Evolutionary conservation across 768 basidiomycete genomes (phyloP), one percentile per base, ranked within the genome.

Genomic region (Lactarius hengduanensis): DNA sequence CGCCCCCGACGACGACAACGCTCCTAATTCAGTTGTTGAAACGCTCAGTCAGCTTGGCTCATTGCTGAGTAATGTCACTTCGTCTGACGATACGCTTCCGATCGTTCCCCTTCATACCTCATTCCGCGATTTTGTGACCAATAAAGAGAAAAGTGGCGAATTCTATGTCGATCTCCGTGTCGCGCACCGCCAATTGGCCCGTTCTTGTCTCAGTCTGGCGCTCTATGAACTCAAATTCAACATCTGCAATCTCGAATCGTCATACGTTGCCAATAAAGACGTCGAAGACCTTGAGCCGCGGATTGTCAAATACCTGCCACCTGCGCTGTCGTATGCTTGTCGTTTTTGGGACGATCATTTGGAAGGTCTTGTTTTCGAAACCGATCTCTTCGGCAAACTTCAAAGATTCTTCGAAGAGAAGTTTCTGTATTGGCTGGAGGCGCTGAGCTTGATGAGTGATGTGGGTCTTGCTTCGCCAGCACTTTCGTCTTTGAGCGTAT

Each of bases 331-430:
- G 11, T 61, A 61, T 45, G 60, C 60, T 10, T 61, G 60, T 36
- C n/a, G 22, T 34, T 50, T n/a, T n/a, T 61, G 60, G 60, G 60
- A 47, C 6, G 43, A 38, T 30, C 60, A 61, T 53, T 30, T 61
- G 15, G 6, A 34, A 11, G 28, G 28, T 26, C 11, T 34, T 15
- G 18, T 15, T 6, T 50, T 61, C 15, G 32, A 61, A 43, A 11
- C 8, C 13, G 22, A 53, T n/a, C 16, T 61, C 5, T 50, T 47
- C 32, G 30, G 7, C 34, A 34, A 34, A 10, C 34, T 34, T 34
- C 8, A 34, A 34, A 34, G 1, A 9, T 9, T 34, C 34, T 9
- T 34, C 34, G 34, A 34, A 34, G 34, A 34, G 34, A 34, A 34
- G 34, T 34, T 34, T 34, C 34, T 34, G 34, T 34, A 34, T 9